phyloP scores from a whole-genome alignment of 805 yeast species.

The Candida xyloterini region DNA sequence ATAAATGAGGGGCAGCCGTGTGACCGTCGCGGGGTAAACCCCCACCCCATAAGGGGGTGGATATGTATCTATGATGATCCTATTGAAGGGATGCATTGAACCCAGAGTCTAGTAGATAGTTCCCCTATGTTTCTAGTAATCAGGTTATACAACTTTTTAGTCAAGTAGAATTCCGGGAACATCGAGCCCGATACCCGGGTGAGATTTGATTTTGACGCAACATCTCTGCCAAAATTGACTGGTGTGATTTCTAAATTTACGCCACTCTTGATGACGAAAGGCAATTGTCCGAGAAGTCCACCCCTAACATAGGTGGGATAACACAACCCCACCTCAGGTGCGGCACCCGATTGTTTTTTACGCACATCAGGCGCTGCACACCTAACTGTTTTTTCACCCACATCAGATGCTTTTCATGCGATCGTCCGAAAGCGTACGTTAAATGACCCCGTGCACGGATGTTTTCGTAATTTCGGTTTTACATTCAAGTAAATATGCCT shows the following conservation, averaged over 20 bases:
- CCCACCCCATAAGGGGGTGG: slow-evolving; percentile 11
- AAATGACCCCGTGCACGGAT: slow-evolving; percentile 4
- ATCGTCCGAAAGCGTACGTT: slow-evolving; percentile 6
- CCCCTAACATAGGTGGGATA: neutral
- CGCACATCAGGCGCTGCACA: slow-evolving; percentile 2
- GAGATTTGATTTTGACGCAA: neutral
- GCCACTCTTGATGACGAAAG: neutral
- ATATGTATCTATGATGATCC: neutral
- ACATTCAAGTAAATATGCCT: neutral
- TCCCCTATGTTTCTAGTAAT: too few relatives aligned
- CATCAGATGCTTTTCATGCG: slow-evolving; percentile 3
- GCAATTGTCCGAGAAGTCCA: neutral
- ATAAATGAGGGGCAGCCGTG: slow-evolving; percentile 7
- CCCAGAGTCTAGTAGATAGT: too few relatives aligned
- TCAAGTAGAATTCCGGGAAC: neutral
- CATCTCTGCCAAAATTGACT: neutral
- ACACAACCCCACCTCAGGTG: neutral
- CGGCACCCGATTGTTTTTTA: neutral
- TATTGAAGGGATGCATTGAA: neutral
- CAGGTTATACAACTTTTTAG: too few relatives aligned
- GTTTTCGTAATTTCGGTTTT: neutral
- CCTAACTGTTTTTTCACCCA: neutral
- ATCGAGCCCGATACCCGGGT: neutral
- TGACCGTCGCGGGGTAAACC: slow-evolving; percentile 9
- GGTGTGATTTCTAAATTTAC: too few relatives aligned